A percentile compares a stretch with the other conserved stretches of the same genome.
Conservation (phyloP, 1,139 yeast species). For the Taphrina wiesneri region DNA sequence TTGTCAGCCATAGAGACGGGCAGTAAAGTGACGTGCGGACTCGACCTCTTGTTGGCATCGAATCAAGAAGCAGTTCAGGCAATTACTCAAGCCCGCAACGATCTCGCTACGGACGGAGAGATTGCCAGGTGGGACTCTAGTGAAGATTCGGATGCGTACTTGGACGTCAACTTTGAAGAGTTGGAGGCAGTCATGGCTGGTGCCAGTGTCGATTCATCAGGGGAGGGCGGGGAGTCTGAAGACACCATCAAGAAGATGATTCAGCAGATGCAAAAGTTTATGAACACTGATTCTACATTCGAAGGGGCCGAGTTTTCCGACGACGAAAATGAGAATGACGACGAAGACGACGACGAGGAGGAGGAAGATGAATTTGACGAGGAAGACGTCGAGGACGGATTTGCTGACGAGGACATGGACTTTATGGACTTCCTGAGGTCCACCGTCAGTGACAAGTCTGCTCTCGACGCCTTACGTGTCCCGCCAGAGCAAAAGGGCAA, state of each 20-base stretch:
- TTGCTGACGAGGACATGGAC: conserved; percentile 44
- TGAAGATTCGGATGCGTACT: conserved; percentile 43
- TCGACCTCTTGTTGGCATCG: conserved; percentile 40
- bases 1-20: conserved; percentile 40
- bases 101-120: conserved; percentile 40
- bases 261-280: conserved; percentile 42
- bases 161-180: conserved; percentile 40
- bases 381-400: conserved; percentile 56
- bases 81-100: background rate
- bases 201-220: conserved; percentile 22
- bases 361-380: conserved; percentile 43
- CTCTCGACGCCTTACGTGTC: conserved; percentile 39
- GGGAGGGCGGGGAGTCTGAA: conserved; percentile 36
- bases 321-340: conserved; percentile 38
- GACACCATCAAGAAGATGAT: conserved; percentile 41
- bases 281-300: conserved; percentile 44
- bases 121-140: conserved; percentile 40
- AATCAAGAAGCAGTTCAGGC: background rate
- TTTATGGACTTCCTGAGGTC: conserved; percentile 56
- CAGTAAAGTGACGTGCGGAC: conserved; percentile 42
- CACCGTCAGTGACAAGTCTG: conserved; percentile 51
- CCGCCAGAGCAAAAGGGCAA: conserved; percentile 6
- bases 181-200: conserved; percentile 38
- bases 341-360: conserved; percentile 40
- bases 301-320: conserved; percentile 41